Conservation (phyloP, 768 basidiomycete species). For the Trametes sanguinea region DNA sequence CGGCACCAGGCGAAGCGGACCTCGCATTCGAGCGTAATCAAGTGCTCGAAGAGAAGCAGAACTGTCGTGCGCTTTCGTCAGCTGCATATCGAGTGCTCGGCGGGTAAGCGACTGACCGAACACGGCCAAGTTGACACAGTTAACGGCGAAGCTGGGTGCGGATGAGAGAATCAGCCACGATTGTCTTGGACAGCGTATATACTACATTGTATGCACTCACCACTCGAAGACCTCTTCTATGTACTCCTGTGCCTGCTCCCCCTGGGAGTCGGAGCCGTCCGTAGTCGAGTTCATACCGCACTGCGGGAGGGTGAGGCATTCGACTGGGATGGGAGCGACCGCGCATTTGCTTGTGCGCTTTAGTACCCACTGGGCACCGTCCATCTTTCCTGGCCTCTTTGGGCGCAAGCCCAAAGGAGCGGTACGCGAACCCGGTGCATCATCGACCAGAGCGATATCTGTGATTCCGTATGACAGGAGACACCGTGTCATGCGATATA, state of each 20-base stretch:
- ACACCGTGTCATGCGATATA: no score
- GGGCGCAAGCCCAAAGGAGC: background rate
- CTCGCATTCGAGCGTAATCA: constrained; percentile 19
- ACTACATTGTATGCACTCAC: background rate
- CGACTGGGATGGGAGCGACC: background rate
- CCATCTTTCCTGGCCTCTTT: background rate
- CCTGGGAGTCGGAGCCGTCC: constrained; percentile 17
- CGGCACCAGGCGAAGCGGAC: constrained; percentile 21
- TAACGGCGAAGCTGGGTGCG: background rate
- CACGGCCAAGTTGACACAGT: constrained; percentile 13
- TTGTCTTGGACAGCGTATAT: background rate
- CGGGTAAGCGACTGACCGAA: constrained; percentile 8
- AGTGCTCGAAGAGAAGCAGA: constrained; percentile 15
- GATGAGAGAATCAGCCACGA: background rate
- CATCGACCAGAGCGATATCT: background rate
- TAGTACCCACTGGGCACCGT: background rate
- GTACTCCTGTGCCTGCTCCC: constrained; percentile 10
- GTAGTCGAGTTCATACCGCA: constrained; percentile 22
- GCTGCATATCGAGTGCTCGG: background rate
- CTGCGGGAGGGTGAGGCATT: background rate
- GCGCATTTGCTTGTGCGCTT: background rate
- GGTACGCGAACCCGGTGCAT: background rate
- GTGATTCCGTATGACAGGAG: background rate
- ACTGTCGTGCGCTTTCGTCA: background rate
- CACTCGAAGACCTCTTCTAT: background rate